A percentile compares a stretch with the other conserved stretches of the same genome.
phyloP scores from a whole-genome alignment of 2,329 filamentous ascomycete genomes.

The Paramyrothecium roridum region DNA sequence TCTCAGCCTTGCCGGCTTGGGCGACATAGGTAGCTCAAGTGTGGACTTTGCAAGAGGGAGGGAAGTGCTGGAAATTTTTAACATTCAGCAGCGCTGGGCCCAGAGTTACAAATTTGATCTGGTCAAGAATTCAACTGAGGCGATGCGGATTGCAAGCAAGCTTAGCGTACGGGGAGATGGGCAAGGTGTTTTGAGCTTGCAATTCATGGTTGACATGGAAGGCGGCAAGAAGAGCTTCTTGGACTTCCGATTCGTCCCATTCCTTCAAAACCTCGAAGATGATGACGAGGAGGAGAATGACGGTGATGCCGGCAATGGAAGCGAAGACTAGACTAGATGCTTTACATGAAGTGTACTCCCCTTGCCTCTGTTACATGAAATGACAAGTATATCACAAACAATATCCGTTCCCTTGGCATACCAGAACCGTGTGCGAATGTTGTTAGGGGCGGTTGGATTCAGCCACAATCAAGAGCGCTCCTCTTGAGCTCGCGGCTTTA shows the following conservation, averaged over 20 bases:
- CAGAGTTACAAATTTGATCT: conserved; percentile 86
- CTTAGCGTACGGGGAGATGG: conserved; percentile 85
- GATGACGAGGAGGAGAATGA: conserved; percentile 20
- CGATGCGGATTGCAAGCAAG: conserved; percentile 92
- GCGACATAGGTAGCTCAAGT: conserved; percentile 58
- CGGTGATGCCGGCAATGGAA: background rate
- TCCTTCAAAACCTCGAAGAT: conserved; percentile 55
- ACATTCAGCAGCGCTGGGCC: conserved; percentile 55
- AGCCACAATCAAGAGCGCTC: background rate
- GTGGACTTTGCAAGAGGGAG: conserved; percentile 65
- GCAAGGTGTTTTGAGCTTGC: conserved; percentile 87
- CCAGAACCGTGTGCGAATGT: background rate
- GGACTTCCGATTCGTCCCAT: conserved; percentile 80
- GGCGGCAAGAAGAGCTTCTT: conserved; percentile 68
- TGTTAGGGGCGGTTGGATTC: background rate
- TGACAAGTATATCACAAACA: no score
- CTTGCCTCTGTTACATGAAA: no score
- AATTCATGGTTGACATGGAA: conserved; percentile 93
- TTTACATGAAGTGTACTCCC: background rate
- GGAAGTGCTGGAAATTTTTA: conserved; percentile 72
- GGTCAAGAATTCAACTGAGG: conserved; percentile 79
- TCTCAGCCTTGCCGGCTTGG: conserved; percentile 66
- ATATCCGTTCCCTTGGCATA: background rate
- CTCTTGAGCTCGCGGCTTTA: background rate
- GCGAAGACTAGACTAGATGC: background rate